phyloP scores from a whole-genome alignment of 2,329 filamentous ascomycete species.

The Aspergillus neoniger region DNA sequence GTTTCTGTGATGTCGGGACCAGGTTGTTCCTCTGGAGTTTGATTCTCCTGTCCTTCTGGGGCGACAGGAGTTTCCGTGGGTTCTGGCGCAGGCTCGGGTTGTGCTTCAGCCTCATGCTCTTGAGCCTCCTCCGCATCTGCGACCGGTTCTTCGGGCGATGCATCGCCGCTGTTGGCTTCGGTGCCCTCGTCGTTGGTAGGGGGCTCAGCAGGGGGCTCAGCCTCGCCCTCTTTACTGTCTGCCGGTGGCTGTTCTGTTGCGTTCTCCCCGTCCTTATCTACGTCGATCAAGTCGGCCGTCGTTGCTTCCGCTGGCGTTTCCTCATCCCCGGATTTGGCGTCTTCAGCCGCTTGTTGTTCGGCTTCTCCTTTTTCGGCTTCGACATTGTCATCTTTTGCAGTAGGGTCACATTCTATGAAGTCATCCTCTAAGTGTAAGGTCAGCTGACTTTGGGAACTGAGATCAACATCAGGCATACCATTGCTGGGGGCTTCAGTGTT shows the following conservation, averaged over 20 bases:
- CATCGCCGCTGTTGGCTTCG: slow-evolving; percentile 14
- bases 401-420: slow-evolving; percentile 36
- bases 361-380: slow-evolving; percentile 36
- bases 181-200: slow-evolving; percentile 5
- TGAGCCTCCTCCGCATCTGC: slow-evolving; percentile 14
- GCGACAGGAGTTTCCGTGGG: slow-evolving; percentile 6
- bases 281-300: slow-evolving; percentile 11
- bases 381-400: slow-evolving; percentile 32
- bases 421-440: slow-evolving; percentile 32
- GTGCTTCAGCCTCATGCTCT: slow-evolving; percentile 13
- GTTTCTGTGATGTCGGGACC: slow-evolving; percentile 9
- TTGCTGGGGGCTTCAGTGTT: slow-evolving; percentile 21
- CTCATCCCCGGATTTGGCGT: slow-evolving; percentile 28
- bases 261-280: slow-evolving; percentile 11
- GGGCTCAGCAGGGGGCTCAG: neutral
- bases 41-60: slow-evolving; percentile 12
- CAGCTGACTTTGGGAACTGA: slow-evolving; percentile 15
- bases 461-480: slow-evolving; percentile 23
- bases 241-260: slow-evolving; percentile 12
- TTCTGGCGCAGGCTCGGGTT: slow-evolving; percentile 8
- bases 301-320: slow-evolving; percentile 10
- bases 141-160: slow-evolving; percentile 8
- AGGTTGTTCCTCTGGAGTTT: neutral
- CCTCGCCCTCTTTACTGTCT: slow-evolving; percentile 8
- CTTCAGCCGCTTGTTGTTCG: slow-evolving; percentile 35